Base-by-base conservation (phyloP, 805 yeast species). In the Lachancea sp. region DNA sequence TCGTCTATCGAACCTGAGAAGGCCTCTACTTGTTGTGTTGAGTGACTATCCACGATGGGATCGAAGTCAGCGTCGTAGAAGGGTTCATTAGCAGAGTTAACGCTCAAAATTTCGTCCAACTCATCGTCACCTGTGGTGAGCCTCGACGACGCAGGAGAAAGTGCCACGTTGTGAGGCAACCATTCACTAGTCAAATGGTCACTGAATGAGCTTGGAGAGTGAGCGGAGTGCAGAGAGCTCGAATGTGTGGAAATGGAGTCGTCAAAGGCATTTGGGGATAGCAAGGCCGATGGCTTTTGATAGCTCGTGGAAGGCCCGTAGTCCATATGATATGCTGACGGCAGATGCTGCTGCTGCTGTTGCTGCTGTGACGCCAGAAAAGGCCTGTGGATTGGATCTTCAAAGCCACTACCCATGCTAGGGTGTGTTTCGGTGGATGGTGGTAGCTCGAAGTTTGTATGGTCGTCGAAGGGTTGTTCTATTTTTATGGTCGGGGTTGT, bases 101-200 rank as follows among this genome's bases (percentile, higher is more conserved):
- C 57, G 49, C 65, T 59, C 38, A 57, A 33, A 10, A 57, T 36
- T 41, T 62, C 67, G 39, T 60, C 65, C 32, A 55, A 44, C 36
- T 61, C 62, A 4, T 51, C 57, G 32, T 59, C 62, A 10, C 54
- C 52, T 11, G 56, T 50, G 17, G 59, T 51, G 29, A 58, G 36
- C 38, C 52, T 47, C 8, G 63, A 57, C 32, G 52, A 36, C 16
- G 57, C 54, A 2, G 67, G 65, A 2, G 66, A 61, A 8, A 55
- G 44, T 3, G 60, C 55, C 25, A 55, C 45, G 33, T 57, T 59
- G 15, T 48, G 53, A 8, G 57, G 51, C 17, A 49, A 37, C 27
- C 57, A 32, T 25, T 13, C 26, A 10, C 39, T 33, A 10, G 44
- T 8, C 18, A 22, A 22, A 26, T 36, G n/a, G 19, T 25, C 31